Percentiles rank a stretch among this genome's conserved stretches.
These are phyloP conservation scores for Colletotrichum theobromicola DNA, from an alignment of 2,329 filamentous ascomycete species.

Conservation along the genomic window DNA sequence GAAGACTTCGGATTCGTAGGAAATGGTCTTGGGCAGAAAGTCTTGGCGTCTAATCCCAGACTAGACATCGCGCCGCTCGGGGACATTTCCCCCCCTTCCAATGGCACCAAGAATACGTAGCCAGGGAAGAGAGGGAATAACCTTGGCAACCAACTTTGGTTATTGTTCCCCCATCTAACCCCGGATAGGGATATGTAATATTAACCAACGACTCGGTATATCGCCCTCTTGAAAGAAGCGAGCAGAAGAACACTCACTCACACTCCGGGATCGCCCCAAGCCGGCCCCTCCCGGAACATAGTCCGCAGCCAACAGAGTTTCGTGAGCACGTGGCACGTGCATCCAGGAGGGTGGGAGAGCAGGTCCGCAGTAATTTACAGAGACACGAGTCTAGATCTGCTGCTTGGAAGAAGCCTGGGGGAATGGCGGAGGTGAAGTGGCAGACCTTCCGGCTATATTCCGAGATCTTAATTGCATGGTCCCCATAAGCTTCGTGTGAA, in stretches of 20 bases:
- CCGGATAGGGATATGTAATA: background rate
- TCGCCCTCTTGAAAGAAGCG: background rate
- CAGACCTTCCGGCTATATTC: background rate
- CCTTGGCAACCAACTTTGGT: background rate
- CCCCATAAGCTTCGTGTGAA: background rate
- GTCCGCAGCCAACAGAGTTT: background rate
- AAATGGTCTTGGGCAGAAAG: background rate
- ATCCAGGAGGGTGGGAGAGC: background rate
- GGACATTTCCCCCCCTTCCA: background rate
- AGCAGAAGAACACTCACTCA: background rate
- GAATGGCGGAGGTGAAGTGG: background rate
- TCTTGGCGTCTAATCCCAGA: background rate
- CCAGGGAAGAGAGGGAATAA: background rate
- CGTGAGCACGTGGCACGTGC: slow-evolving; percentile 10
- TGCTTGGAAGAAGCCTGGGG: background rate
- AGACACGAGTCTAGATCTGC: background rate
- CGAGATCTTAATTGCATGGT: background rate
- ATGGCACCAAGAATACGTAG: background rate
- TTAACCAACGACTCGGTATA: background rate
- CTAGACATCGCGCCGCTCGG: background rate
- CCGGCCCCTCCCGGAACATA: background rate
- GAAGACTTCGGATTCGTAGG: background rate
- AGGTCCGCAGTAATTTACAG: background rate
- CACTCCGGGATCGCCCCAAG: background rate
- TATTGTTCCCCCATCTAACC: background rate